Evolutionary conservation across 2,329 filamentous ascomycete genomes (phyloP).

Genomic region (Alternaria longipes): DNA sequence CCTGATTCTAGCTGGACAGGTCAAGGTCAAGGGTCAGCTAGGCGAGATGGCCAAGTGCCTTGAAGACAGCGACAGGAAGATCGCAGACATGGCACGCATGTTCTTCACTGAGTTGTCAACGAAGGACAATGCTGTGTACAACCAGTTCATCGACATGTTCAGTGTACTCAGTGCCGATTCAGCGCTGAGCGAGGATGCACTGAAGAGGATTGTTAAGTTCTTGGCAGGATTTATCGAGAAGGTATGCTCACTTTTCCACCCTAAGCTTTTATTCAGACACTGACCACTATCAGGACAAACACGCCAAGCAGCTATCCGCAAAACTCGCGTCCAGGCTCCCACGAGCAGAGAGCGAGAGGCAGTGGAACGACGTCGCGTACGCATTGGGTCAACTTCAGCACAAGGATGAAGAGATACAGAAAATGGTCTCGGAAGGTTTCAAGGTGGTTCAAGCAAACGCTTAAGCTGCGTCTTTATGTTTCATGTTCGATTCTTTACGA

Average conservation of each 20-base stretch:
- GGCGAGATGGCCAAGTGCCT: slow-evolving; percentile 99
- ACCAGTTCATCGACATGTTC: slow-evolving; percentile 99
- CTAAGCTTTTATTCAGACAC: not conserved
- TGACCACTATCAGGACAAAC: slow-evolving; percentile 76
- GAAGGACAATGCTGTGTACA: slow-evolving; percentile 99
- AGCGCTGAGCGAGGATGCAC: slow-evolving; percentile 81
- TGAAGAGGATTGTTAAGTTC: slow-evolving; percentile 89
- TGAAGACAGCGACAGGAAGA: slow-evolving; percentile 93
- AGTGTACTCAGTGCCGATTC: slow-evolving; percentile 85
- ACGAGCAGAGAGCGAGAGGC: slow-evolving; percentile 88
- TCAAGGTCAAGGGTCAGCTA: slow-evolving; percentile 98
- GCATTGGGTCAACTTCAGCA: slow-evolving; percentile 89
- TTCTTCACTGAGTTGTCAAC: slow-evolving; percentile 98
- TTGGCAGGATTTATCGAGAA: slow-evolving; percentile 96
- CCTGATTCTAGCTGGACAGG: slow-evolving; percentile 93
- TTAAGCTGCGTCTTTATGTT: not conserved
- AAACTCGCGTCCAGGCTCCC: slow-evolving; percentile 88
- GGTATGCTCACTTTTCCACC: slow-evolving; percentile 62
- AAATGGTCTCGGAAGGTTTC: slow-evolving; percentile 78
- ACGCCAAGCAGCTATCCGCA: slow-evolving; percentile 90
- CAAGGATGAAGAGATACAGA: slow-evolving; percentile 89
- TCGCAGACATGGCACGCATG: slow-evolving; percentile 93
- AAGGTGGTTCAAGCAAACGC: slow-evolving; percentile 56
- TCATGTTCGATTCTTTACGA: not conserved
- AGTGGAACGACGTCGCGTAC: slow-evolving; percentile 98